Conservation (phyloP, 164 flowering plant species). For the Dillenia turbinata region DNA sequence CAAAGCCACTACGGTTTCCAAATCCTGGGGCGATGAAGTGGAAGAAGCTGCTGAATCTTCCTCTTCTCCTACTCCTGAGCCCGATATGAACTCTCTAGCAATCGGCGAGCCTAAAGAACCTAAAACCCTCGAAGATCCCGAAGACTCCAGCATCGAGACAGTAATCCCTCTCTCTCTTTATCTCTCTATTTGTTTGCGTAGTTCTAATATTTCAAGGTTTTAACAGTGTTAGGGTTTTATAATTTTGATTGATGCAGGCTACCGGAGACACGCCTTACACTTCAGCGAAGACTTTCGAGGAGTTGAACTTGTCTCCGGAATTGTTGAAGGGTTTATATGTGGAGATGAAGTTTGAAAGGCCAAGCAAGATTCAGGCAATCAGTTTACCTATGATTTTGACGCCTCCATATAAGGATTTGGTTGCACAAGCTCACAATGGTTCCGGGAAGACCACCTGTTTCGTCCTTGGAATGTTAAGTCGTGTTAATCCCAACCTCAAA, state of each 20-base stretch:
- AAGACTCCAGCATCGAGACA: slow-evolving; percentile 53
- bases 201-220: neutral
- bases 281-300: slow-evolving; percentile 79
- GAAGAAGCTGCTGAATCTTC: slow-evolving; percentile 11
- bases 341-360: slow-evolving; percentile 79
- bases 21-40: slow-evolving; percentile 23
- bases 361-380: slow-evolving; percentile 88
- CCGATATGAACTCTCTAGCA: slow-evolving; percentile 14
- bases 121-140: slow-evolving; percentile 52
- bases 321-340: slow-evolving; percentile 75
- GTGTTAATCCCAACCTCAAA: slow-evolving; percentile 61
- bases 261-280: slow-evolving; percentile 76
- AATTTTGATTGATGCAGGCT: slow-evolving; percentile 37
- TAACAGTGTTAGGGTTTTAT: neutral
- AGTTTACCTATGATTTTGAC: slow-evolving; percentile 91
- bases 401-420: slow-evolving; percentile 69
- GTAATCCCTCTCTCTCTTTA: slow-evolving; percentile 22
- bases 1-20: neutral
- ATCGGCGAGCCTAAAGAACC: slow-evolving; percentile 26
- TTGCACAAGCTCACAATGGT: slow-evolving; percentile 97
- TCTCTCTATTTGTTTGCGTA: neutral
- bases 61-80: slow-evolving; percentile 1
- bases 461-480: slow-evolving; percentile 91
- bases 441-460: slow-evolving; percentile 97
- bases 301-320: slow-evolving; percentile 68